Conservation (phyloP, 164 flowering plant genomes). For the Buxus sempervirens region DNA sequence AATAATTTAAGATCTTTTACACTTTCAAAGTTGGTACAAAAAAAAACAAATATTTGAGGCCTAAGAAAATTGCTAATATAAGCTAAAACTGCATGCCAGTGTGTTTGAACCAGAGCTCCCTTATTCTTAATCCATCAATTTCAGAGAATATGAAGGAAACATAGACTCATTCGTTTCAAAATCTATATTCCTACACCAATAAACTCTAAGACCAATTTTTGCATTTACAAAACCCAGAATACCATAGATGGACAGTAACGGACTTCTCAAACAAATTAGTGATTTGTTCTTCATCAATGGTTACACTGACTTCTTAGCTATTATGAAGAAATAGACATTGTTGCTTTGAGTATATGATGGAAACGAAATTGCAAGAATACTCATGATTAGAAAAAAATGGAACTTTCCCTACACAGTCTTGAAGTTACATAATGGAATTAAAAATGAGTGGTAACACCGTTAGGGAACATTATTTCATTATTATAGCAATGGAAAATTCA, state of each 20-base stretch:
- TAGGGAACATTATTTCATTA: not conserved
- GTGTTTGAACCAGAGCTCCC: not conserved
- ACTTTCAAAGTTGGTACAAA: too few relatives aligned
- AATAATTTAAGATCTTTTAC: not conserved
- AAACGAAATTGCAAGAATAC: not conserved
- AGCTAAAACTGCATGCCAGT: not conserved
- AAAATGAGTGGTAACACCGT: not conserved
- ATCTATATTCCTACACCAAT: not conserved
- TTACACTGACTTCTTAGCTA: not conserved
- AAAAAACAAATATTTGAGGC: not conserved
- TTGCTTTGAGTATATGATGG: not conserved
- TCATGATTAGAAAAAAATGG: not conserved
- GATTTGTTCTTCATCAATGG: not conserved
- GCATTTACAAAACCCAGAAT: not conserved
- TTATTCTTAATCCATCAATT: too few relatives aligned
- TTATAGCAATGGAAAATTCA: not conserved
- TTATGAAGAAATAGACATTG: not conserved
- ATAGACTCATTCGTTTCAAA: too few relatives aligned
- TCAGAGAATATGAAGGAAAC: too few relatives aligned
- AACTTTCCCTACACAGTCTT: not conserved
- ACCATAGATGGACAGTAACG: not conserved
- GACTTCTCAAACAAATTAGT: not conserved
- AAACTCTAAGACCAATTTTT: not conserved
- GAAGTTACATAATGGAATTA: too few relatives aligned
- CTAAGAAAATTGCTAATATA: not conserved